These are phyloP conservation scores for Eimeria maxima DNA, from an alignment of 169 alveolate genomes.

Conservation along the genomic window DNA sequence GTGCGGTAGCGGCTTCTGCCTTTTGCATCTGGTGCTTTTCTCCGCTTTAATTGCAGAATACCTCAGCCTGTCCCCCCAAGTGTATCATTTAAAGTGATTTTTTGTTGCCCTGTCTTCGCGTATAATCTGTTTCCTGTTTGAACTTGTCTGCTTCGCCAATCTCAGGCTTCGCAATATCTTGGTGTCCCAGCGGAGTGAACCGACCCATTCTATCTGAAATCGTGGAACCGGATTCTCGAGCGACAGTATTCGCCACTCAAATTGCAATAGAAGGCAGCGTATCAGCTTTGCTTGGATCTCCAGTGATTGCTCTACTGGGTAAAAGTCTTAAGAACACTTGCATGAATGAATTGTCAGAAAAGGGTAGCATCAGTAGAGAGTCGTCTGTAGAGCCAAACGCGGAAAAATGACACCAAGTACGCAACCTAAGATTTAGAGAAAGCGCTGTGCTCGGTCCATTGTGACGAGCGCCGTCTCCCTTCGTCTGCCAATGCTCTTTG, in stretches of 20 bases:
- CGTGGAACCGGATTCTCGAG: conserved; percentile 92
- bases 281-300: conserved; percentile 83
- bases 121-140: background rate
- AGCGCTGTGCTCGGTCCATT: background rate
- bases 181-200: conserved; percentile 88
- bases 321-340: background rate
- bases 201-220: conserved; percentile 94
- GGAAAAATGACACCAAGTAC: background rate
- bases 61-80: background rate
- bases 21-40: too few species aligned
- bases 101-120: background rate
- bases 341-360: background rate
- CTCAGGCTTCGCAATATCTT: conserved; percentile 84
- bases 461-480: background rate
- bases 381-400: background rate
- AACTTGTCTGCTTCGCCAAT: background rate
- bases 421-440: background rate
- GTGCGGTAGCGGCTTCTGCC: too few species aligned
- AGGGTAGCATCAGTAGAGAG: background rate
- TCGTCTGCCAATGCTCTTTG: background rate
- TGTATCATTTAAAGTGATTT: background rate
- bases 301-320: conserved; percentile 85
- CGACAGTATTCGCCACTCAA: conserved; percentile 92
- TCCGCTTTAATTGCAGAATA: too few species aligned
- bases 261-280: conserved; percentile 83